phyloP scores from a whole-genome alignment of 2,329 filamentous ascomycete genomes.

The Colletotrichum acutatum region DNA sequence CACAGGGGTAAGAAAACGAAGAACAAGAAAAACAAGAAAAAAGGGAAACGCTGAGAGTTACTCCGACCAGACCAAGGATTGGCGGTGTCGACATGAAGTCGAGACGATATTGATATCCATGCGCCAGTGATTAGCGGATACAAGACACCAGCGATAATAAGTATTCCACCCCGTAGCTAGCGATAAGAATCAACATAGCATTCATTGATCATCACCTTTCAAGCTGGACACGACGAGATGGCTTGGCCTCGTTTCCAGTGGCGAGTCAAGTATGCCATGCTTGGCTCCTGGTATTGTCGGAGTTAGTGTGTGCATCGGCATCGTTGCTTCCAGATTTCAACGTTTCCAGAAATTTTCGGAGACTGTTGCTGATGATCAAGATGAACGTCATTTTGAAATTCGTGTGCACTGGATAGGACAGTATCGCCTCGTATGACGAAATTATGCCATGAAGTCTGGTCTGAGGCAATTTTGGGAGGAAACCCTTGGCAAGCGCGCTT shows the following conservation, averaged over 20 bases:
- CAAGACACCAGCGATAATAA: neutral
- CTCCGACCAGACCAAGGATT: neutral
- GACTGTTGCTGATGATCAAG: neutral
- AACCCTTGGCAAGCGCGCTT: no score
- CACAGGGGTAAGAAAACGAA: neutral
- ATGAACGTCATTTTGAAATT: neutral
- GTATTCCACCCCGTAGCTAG: neutral
- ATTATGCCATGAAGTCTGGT: neutral
- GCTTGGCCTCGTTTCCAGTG: neutral
- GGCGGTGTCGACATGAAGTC: neutral
- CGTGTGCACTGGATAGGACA: neutral
- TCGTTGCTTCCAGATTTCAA: no score
- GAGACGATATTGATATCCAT: neutral
- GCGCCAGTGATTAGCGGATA: no score
- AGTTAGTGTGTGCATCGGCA: no score
- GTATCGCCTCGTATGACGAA: neutral
- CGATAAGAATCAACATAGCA: neutral
- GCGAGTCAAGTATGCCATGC: neutral
- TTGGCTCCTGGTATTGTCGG: neutral
- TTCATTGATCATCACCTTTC: neutral
- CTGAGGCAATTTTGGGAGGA: neutral
- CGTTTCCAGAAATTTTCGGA: no score
- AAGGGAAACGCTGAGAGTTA: neutral
- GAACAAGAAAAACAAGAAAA: neutral
- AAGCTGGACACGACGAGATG: neutral